Base-by-base conservation (phyloP, 225 moss, liverwort and hornwort genomes). In the Takakia lepidozioides region DNA sequence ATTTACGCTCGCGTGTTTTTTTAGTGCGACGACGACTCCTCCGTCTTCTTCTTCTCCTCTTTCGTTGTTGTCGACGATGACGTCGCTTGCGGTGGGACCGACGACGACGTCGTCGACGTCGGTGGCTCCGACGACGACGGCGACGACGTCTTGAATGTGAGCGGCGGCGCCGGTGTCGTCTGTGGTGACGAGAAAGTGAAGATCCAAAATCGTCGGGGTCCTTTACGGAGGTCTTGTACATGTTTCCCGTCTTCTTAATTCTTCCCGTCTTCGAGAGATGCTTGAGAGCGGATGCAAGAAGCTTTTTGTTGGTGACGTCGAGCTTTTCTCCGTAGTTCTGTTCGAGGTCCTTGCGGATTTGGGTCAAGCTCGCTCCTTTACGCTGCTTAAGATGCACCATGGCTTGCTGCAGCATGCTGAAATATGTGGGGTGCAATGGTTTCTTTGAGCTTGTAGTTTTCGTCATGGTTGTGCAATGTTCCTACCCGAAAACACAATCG, bases 291-390 rank as follows among this genome's bases (percentile, higher is more conserved):
- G 48, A 27, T 8, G 52, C 32, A n/a, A 73, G 43, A 23, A 68
- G 2, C 4, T 32, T 53, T 21, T 38, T 43, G 20, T 60, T 56
- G 21, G 47, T 52, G 0, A 46, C 14, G 10, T 73, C 46, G 0
- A 68, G 29, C 10, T 68, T 73, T 0, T 63, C 73, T 0, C 28
- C 10, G 15, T 73, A 68, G 37, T 29, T 73, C 3, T 55, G 40
- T 5, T 55, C 47, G 0, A 73, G 29, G 6, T 73, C 67, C 15
- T 64, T 46, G 8, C 56, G 63, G 48, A 73, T 73, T 23, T 64
- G 59, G 0, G 51, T 58, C 16, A 67, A 51, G n/a, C 58, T 67
- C 17, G 40, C 62, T 0, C 71, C 71, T 0, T 63, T 63, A 0
- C 0, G 38, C 16, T 71, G 56, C 3, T 25, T 48, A 25, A 57